Base-by-base conservation (phyloP, 1,284 basidiomycete genomes). In the Sporisorium graminicola region DNA sequence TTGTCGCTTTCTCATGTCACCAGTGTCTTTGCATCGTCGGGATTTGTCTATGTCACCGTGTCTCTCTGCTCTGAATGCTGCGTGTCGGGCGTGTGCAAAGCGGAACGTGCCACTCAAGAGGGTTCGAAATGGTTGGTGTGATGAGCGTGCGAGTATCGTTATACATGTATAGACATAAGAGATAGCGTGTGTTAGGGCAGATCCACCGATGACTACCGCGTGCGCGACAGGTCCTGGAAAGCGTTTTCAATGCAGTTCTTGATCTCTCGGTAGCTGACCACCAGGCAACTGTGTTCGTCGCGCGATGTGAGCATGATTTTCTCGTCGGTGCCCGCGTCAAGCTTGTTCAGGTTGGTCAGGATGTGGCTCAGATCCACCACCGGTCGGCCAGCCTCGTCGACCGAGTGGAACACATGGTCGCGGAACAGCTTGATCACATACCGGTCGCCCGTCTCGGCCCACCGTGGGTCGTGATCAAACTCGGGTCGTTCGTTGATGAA, bases 401-500 rank as follows among this genome's bases (percentile, higher is more conserved):
- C 92, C 82, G 96, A 94, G 86, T 99, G 97, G 87, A 99, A 99
- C 47, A 99, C 95, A 82, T 94, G 95, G 87, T 99, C 97, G 29
- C 97, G 90, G 90, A 99, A 99, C 55, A 99, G 90, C 88, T 97
- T 98, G 88, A 99, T 90, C 81, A 99, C 94, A 86, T 99, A 99
- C 65, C 95, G 89, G 84, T 99, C 97, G 14, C 97, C 97, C 2
- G 96, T 98, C 86, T 99, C 97, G 9, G 95, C 95, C 96, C 96
- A 99, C 12, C 95, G 90, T 2, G 94, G 91, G 84, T 98, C 96
- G 58, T 93, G 91, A 56, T 96, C 94, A 82, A 98, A 98, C 93
- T 98, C 96, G 12, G 96, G 96, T 18, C 97, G 90, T 86, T 99
- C 97, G 86, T 98, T 98, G 88, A 99, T 98, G 86, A 98, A 98